These are phyloP conservation scores for Globisporangium nagaii DNA, from an alignment of 352 stramenopile species.

Conservation along the genomic window DNA sequence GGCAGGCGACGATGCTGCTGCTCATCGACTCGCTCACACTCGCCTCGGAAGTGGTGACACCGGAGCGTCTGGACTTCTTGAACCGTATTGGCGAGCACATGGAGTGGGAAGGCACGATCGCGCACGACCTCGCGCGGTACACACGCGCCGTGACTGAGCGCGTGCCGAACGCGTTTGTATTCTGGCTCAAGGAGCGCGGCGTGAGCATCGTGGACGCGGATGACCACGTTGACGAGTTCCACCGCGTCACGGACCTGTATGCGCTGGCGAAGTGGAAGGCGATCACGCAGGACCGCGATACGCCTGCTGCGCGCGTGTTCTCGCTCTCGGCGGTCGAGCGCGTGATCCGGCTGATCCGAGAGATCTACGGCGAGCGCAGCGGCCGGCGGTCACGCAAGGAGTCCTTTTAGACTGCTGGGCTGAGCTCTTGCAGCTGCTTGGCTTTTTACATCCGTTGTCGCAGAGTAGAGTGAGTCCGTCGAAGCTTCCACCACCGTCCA, in stretches of 20 bases:
- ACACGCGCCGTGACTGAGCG: slow-evolving; percentile 51
- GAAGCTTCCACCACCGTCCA: not conserved
- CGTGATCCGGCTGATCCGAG: slow-evolving; percentile 50
- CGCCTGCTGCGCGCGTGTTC: slow-evolving; percentile 31
- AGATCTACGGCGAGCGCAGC: slow-evolving; percentile 56
- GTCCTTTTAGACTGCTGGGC: slow-evolving; percentile 40
- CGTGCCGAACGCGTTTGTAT: slow-evolving; percentile 73
- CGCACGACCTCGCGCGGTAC: slow-evolving; percentile 73
- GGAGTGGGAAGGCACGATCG: slow-evolving; percentile 82
- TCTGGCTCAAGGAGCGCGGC: slow-evolving; percentile 51
- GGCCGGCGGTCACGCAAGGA: slow-evolving; percentile 37
- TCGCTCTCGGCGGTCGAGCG: slow-evolving; percentile 53
- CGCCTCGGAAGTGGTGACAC: slow-evolving; percentile 48
- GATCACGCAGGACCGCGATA: slow-evolving; percentile 30
- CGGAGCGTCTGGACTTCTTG: slow-evolving; percentile 53
- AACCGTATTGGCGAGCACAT: slow-evolving; percentile 73
- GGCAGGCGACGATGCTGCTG: slow-evolving; percentile 76
- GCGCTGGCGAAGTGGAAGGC: slow-evolving; percentile 37
- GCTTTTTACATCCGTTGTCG: too few relatives aligned
- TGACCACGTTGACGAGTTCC: slow-evolving; percentile 49
- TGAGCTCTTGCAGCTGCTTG: not conserved
- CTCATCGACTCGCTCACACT: slow-evolving; percentile 72
- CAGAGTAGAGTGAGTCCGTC: not conserved
- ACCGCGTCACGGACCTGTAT: slow-evolving; percentile 23
- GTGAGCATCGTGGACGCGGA: slow-evolving; percentile 20